A percentile compares a stretch with the other conserved stretches of the same genome.
Conservation (phyloP, 805 yeast genomes). For the Ogataea chonburiensis region DNA sequence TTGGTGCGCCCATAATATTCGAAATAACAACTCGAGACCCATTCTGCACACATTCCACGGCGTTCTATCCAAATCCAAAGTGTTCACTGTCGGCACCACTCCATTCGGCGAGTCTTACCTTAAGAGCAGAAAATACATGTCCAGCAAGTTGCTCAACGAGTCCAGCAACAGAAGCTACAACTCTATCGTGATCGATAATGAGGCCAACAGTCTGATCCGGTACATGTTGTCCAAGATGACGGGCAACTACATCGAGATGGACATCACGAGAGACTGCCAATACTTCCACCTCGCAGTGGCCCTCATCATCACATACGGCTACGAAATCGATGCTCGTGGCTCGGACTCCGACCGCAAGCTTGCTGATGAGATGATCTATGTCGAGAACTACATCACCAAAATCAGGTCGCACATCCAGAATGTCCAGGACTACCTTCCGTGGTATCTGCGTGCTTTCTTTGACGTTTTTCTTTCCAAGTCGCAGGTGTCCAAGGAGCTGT, state of each 20-base stretch:
- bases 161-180: slow-evolving; percentile 35
- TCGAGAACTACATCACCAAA: slow-evolving; percentile 55
- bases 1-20: slow-evolving; percentile 48
- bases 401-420: slow-evolving; percentile 59
- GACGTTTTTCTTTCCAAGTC: slow-evolving; percentile 17
- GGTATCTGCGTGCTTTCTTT: slow-evolving; percentile 33
- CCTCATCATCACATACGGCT: slow-evolving; percentile 52
- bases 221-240: slow-evolving; percentile 13
- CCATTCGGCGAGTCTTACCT: slow-evolving; percentile 52
- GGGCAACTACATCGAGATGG: slow-evolving; percentile 35
- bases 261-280: slow-evolving; percentile 44
- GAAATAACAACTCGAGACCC: slow-evolving; percentile 67
- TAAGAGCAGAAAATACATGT: slow-evolving; percentile 47
- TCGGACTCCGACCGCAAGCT: slow-evolving; percentile 38
- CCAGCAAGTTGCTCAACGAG: slow-evolving; percentile 41
- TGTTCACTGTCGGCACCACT: slow-evolving; percentile 65
- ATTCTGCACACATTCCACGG: slow-evolving; percentile 64
- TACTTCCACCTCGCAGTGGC: slow-evolving; percentile 52
- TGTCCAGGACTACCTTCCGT: slow-evolving; percentile 52
- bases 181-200: slow-evolving; percentile 38
- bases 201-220: slow-evolving; percentile 32
- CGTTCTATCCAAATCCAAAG: slow-evolving; percentile 52
- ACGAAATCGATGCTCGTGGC: slow-evolving; percentile 42
- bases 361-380: slow-evolving; percentile 51
- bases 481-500: slow-evolving; percentile 27